Percentiles rank a stretch among this genome's conserved stretches.
phyloP scores from a whole-genome alignment of 495 filamentous ascomycete genomes.

The Collariella sp. region DNA sequence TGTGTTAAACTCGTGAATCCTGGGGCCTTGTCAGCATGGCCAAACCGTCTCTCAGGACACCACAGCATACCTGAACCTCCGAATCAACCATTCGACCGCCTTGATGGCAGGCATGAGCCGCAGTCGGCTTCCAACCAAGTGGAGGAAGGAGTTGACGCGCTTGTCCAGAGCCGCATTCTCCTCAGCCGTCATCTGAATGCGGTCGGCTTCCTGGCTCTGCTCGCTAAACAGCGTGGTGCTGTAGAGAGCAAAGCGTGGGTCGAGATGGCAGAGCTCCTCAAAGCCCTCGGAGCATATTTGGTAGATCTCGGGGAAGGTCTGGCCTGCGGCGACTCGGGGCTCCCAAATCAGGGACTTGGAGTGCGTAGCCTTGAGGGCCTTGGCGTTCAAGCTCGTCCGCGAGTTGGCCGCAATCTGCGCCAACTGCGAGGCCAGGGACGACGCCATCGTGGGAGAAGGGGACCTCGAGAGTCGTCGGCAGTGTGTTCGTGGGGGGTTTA shows the following conservation, averaged over 20 bases:
- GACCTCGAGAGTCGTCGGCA: too few relatives aligned
- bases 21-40: conserved; percentile 36
- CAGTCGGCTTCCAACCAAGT: conserved; percentile 63
- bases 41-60: not conserved
- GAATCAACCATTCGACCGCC: conserved; percentile 87
- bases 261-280: conserved; percentile 78
- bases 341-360: conserved; percentile 90
- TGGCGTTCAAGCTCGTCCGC: conserved; percentile 73
- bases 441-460: conserved; percentile 49
- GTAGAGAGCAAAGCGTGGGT: conserved; percentile 63
- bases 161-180: conserved; percentile 76
- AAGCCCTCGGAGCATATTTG: conserved; percentile 81
- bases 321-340: conserved; percentile 64
- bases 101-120: conserved; percentile 79
- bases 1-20: conserved; percentile 86
- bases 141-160: conserved; percentile 72
- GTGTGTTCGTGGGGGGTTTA: too few relatives aligned
- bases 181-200: conserved; percentile 66
- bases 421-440: conserved; percentile 70
- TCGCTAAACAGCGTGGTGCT: conserved; percentile 73
- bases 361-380: conserved; percentile 79
- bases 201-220: conserved; percentile 79
- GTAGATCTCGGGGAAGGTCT: conserved; percentile 84
- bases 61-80: conserved; percentile 69
- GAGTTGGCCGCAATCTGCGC: conserved; percentile 70